Evolutionary conservation across 1,139 yeast genomes (phyloP).

Genomic region (Geotrichum candidum): DNA sequence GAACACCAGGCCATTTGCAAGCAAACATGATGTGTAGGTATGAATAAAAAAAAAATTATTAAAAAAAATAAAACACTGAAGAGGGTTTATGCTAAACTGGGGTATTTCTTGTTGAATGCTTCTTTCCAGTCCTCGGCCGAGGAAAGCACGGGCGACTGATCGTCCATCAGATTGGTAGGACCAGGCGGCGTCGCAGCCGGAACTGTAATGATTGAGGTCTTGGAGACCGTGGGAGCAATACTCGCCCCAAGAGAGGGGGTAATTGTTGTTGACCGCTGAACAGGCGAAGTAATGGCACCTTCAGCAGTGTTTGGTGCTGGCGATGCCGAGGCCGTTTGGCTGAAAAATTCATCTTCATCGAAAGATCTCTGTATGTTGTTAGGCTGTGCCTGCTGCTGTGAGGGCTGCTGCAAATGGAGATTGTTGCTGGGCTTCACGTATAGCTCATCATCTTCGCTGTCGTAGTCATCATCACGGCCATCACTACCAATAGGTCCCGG

Average conservation of each 20-base stretch:
- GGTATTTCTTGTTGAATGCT: conserved; percentile 30
- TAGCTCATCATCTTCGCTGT: not conserved
- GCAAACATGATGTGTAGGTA: not conserved
- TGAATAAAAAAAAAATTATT: not conserved
- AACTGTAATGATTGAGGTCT: not conserved
- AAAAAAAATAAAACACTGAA: not conserved
- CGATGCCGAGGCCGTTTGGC: not conserved
- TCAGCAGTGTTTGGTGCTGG: not conserved
- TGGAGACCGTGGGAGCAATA: not conserved
- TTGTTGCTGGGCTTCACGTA: not conserved
- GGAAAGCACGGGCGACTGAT: conserved; percentile 9
- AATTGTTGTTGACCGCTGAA: not conserved
- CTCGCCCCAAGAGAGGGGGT: not conserved
- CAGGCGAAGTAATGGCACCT: not conserved
- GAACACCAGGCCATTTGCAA: not conserved
- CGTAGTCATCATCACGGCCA: not conserved
- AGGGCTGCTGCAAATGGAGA: not conserved
- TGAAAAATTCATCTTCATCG: not conserved
- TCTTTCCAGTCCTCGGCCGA: conserved; percentile 29
- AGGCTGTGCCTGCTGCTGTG: not conserved
- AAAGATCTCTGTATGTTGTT: not conserved
- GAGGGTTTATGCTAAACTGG: conserved; percentile 25
- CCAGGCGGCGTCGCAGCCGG: not conserved
- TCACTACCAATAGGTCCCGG: not conserved
- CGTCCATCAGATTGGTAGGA: conserved; percentile 13